Conservation (phyloP, 2,329 filamentous ascomycete genomes). For the Colletotrichum sp. region DNA sequence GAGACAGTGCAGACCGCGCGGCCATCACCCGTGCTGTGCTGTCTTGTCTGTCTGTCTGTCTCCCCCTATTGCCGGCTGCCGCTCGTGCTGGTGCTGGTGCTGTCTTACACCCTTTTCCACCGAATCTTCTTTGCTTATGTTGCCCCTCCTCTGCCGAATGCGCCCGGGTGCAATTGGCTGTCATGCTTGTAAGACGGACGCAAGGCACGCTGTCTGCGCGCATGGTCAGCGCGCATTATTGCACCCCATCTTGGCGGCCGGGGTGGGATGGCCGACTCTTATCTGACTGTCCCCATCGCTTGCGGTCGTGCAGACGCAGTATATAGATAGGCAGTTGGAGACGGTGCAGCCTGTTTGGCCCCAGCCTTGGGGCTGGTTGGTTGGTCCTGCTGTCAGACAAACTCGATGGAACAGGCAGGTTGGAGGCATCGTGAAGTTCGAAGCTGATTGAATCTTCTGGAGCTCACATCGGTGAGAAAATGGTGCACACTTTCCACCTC, state of each 20-base stretch:
- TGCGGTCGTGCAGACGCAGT: not conserved
- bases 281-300: not conserved
- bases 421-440: not conserved
- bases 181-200: not conserved
- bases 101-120: not conserved
- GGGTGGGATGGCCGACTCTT: not conserved
- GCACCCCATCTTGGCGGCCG: not conserved
- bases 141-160: not conserved
- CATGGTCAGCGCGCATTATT: not conserved
- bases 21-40: not conserved
- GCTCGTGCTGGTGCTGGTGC: not conserved
- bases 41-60: not conserved
- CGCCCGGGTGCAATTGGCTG: not conserved
- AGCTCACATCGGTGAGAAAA: not conserved
- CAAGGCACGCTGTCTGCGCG: not conserved
- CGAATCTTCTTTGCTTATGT: not conserved
- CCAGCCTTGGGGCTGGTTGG: not conserved
- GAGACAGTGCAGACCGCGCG: not conserved
- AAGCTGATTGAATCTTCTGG: not conserved
- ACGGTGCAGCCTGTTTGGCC: not conserved
- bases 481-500: accelerated
- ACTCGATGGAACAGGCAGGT: not conserved
- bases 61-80: not conserved
- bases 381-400: not conserved
- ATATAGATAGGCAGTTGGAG: not conserved